Base-by-base conservation (phyloP, 305 asterid genomes). In the Fraxinus greggii region DNA sequence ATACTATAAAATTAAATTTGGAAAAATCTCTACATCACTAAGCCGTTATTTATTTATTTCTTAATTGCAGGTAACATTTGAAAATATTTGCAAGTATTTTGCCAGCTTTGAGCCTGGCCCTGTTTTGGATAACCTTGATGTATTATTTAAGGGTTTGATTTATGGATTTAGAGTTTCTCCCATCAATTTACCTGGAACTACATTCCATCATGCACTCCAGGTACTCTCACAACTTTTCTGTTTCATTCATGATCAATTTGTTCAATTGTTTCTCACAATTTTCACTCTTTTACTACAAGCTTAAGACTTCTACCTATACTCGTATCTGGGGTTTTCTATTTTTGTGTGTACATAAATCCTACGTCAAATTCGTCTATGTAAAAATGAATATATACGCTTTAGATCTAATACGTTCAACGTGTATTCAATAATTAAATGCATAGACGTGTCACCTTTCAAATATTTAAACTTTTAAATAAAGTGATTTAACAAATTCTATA, bases 121-220 rank as follows among this genome's bases (percentile, higher is more conserved):
- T 77, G 78, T 76, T 38, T 38, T 89, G 85, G 91, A 88, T 85
- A 80, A 74, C 48, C 92, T 90, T 9, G 86, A 81, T 4, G 86
- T 74, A 54, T 69, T 85, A 69, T 86, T 82, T 26, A 69, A 51
- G 2, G 90, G 90, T 4, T 3, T 90, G 35, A 1, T 86, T 1
- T 32, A 32, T 2, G 93, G 92, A 85, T 4, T 86, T 19, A 85
- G 90, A 84, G 82, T 85, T 72, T 83, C 84, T 63, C 93, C 91
- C 5, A 80, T 90, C 82, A 70, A 91, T 38, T 48, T 91, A n/a
- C 91, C 90, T 0, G 93, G 93, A 84, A 86, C 91, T 69, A 77
- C 83, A 77, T 77, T 61, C 75, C 84, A 80, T 82, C 75, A 69
- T 15, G 92, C 87, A 1, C 59, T 90, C 35, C 78, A 88, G 88